A percentile compares a stretch with the other conserved stretches of the same genome.
Evolutionary conservation across 1,284 basidiomycete species (phyloP).

Genomic region (Fomitopsis schrenkii): DNA sequence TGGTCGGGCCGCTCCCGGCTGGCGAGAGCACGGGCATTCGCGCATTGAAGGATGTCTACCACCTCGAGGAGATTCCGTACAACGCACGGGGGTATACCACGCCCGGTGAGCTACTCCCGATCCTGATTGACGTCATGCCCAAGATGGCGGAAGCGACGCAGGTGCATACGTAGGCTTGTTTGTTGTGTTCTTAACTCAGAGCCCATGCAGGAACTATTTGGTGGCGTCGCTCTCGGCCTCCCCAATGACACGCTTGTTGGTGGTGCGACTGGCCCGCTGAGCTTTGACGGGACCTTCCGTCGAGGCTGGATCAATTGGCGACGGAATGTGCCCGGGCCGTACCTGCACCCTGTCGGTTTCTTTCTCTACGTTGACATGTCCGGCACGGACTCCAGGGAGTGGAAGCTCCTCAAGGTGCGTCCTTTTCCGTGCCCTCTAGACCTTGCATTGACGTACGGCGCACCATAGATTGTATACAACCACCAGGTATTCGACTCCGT

Average conservation of each 20-base stretch:
- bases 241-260: conserved; percentile 45
- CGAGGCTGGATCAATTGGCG: conserved; percentile 49
- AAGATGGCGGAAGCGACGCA: conserved; percentile 35
- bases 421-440: background rate
- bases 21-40: conserved; percentile 32
- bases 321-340: conserved; percentile 45
- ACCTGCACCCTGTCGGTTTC: conserved; percentile 51
- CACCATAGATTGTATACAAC: conserved; percentile 50
- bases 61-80: conserved; percentile 45
- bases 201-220: conserved; percentile 38
- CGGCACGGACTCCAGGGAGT: conserved; percentile 48
- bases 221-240: conserved; percentile 31
- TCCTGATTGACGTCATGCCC: conserved; percentile 28
- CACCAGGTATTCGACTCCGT: conserved; percentile 46
- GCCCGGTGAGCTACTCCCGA: conserved; percentile 31
- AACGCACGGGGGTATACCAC: conserved; percentile 42
- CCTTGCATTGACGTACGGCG: background rate
- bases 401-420: conserved; percentile 46
- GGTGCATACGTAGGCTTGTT: conserved; percentile 23
- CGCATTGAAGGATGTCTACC: conserved; percentile 46
- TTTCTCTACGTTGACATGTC: conserved; percentile 55
- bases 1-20: conserved; percentile 54
- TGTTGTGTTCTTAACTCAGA: conserved; percentile 4
- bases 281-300: conserved; percentile 58
- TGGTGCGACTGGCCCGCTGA: conserved; percentile 44